Conservation (phyloP, 192 early-diverging fungal species). For the Coemansia sp. region DNA sequence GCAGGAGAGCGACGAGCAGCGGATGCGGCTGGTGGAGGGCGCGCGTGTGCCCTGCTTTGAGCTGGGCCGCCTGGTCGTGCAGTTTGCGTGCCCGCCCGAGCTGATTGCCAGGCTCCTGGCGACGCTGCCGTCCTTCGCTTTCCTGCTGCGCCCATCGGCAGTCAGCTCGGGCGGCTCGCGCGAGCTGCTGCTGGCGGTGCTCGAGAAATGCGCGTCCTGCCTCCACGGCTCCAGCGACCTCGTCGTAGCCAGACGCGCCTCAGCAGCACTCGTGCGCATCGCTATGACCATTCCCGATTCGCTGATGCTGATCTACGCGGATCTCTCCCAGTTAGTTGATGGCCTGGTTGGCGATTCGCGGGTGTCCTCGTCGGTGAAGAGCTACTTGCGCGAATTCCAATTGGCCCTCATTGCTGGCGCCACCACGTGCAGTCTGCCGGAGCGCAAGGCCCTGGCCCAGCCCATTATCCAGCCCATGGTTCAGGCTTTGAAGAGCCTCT, state of each 20-base stretch:
- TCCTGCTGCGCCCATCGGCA: slow-evolving; percentile 35
- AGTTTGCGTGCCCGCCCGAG: background rate
- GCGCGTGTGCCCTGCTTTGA: slow-evolving; percentile 32
- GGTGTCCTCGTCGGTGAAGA: slow-evolving; percentile 23
- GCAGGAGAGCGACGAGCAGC: slow-evolving; percentile 14
- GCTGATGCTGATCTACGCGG: slow-evolving; percentile 29
- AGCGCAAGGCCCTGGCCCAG: slow-evolving; percentile 34
- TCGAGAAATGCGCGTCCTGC: slow-evolving; percentile 25
- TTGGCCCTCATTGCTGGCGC: slow-evolving; percentile 40
- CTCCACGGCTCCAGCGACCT: slow-evolving; percentile 13
- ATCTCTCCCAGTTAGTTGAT: slow-evolving; percentile 37
- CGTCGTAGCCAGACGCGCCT: slow-evolving; percentile 25
- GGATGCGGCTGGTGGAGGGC: background rate
- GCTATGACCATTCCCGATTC: slow-evolving; percentile 40
- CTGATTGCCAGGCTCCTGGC: slow-evolving; percentile 24
- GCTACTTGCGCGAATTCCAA: slow-evolving; percentile 43
- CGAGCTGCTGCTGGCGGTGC: slow-evolving; percentile 27
- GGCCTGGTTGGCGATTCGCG: slow-evolving; percentile 15
- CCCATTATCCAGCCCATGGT: slow-evolving; percentile 39
- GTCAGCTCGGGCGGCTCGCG: slow-evolving; percentile 18
- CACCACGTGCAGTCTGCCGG: slow-evolving; percentile 11
- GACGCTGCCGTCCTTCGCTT: slow-evolving; percentile 45
- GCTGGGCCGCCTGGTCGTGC: slow-evolving; percentile 22
- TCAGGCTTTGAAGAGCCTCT: slow-evolving; percentile 18
- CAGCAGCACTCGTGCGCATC: slow-evolving; percentile 37